Conservation (phyloP, 352 stramenopile genomes). For the Peronospora farinosa region DNA sequence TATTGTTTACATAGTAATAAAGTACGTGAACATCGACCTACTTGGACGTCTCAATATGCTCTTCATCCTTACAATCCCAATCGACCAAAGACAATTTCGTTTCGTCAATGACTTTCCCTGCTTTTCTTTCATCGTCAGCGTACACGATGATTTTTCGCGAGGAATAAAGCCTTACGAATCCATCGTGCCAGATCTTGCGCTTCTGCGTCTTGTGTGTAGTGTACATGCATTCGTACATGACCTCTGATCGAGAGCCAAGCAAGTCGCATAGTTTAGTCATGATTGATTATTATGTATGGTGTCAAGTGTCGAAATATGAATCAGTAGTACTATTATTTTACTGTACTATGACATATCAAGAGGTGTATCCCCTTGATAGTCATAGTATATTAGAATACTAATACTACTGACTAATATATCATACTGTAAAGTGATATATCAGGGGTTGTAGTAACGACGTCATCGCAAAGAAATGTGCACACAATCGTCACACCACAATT, state of each 20-base stretch:
- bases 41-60: conserved; percentile 52
- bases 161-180: conserved; percentile 52
- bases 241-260: conserved; percentile 39
- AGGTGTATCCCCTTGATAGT: not conserved
- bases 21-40: conserved; percentile 14
- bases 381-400: not conserved
- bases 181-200: conserved; percentile 74
- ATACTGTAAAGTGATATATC: too few relatives aligned
- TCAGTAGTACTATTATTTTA: too few relatives aligned
- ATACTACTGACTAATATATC: too few relatives aligned
- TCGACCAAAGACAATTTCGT: conserved; percentile 40
- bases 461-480: too few relatives aligned
- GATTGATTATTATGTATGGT: too few relatives aligned
- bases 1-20: not conserved
- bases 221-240: conserved; percentile 77
- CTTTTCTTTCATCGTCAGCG: conserved; percentile 34
- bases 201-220: conserved; percentile 87
- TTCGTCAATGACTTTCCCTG: conserved; percentile 55
- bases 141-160: conserved; percentile 55
- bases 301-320: too few relatives aligned
- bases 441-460: too few relatives aligned
- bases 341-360: too few relatives aligned
- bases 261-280: conserved; percentile 59
- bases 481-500: too few relatives aligned
- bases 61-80: conserved; percentile 62